A percentile compares a stretch with the other conserved stretches of the same genome.
phyloP scores from a whole-genome alignment of 2,329 filamentous ascomycete species.

The Penicillium sp. region DNA sequence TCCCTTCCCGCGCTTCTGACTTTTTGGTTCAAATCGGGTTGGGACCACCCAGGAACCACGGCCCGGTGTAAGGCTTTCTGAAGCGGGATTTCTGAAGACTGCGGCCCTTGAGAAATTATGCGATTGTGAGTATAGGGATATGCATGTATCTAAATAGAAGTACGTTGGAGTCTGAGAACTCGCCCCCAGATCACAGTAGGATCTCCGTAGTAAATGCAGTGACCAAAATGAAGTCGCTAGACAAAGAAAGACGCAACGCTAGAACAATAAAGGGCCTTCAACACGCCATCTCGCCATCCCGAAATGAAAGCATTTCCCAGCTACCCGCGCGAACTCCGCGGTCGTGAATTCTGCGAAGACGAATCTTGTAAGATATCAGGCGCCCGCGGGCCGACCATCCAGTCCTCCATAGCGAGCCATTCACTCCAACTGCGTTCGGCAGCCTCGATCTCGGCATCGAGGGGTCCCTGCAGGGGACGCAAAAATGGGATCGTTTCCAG shows the following conservation, averaged over 20 bases:
- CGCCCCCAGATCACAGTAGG: background rate
- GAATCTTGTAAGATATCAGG: constrained; percentile 52
- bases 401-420: constrained; percentile 96
- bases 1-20: background rate
- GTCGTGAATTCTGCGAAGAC: constrained; percentile 37
- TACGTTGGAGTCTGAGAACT: background rate
- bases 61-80: background rate
- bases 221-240: constrained; percentile 7
- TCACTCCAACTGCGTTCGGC: constrained; percentile 89
- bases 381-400: constrained; percentile 89
- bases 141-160: background rate
- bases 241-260: constrained; percentile 13
- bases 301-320: background rate
- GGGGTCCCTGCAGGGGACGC: constrained; percentile 74
- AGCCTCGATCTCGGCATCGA: constrained; percentile 75
- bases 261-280: constrained; percentile 12
- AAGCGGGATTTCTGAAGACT: background rate
- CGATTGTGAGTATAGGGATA: background rate
- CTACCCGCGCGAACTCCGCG: constrained; percentile 33
- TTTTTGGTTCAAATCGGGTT: background rate
- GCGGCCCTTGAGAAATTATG: background rate
- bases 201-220: constrained; percentile 12
- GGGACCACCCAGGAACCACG: background rate
- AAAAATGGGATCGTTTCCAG: constrained; percentile 87
- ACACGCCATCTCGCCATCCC: constrained; percentile 15